Evolutionary conservation across 2,329 filamentous ascomycete genomes (phyloP), one percentile per base, ranked within the genome.

Genomic region (Colletotrichum navitas): DNA sequence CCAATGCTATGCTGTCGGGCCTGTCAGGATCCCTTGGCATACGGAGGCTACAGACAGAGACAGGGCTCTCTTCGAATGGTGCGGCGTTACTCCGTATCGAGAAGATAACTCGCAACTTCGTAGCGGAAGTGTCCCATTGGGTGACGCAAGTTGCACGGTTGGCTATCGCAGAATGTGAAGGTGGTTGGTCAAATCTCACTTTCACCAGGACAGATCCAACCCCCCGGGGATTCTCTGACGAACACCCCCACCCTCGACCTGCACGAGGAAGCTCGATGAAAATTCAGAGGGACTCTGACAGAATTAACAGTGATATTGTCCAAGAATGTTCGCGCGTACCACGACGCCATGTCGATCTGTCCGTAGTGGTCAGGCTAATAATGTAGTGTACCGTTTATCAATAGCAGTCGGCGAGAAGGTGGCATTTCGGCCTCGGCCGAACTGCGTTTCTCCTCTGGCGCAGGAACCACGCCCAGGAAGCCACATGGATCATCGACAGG

Each of bases 31-130:
- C 14, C 51, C 62, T 65, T 65, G 62, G 51, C 62, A 24, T 21
- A 36, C 39, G 7, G n/a, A 41, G 43, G 43, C 68, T 26, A 34
- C 47, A 39, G 24, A 56, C 29, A 29, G 29, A 29, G 29, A 4
- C 29, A 29, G 36, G 39, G 21, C n/a, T 21, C 32, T 63, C 59
- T 10, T 18, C 43, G 43, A 21, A 45, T 10, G 18, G n/a, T 52
- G 58, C 63, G 43, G 62, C 56, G 68, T 39, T 68, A n/a, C n/a
- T n/a, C n/a, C n/a, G n/a, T n/a, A 45, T 59, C 58, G 18, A 68
- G 56, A 39, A 45, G 59, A 71, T 71, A 68, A 58, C 21, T 68
- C 51, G 63, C 32, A 5, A 7, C 34, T 12, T 24, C 10, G n/a
- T 41, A 2, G 45, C 2, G 2, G 14, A 34, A 12, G 26, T 43